Conservation (phyloP, 805 yeast species). For the Wickerhamiella musiphila region DNA sequence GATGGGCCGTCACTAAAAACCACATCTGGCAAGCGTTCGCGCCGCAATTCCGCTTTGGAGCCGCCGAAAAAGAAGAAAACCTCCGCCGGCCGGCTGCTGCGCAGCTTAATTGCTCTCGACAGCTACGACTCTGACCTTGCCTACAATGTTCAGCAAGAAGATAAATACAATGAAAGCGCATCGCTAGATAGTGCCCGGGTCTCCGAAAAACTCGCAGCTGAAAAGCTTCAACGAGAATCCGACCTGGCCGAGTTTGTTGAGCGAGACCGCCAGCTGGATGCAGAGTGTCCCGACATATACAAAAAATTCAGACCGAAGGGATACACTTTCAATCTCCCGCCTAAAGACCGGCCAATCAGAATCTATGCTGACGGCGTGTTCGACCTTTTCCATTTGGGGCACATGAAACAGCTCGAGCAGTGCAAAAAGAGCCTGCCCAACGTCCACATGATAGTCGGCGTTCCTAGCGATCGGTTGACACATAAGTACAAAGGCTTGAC, state of each 20-base stretch:
- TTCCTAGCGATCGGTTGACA: slow-evolving; percentile 79
- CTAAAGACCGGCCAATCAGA: slow-evolving; percentile 68
- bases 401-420: slow-evolving; percentile 94
- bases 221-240: slow-evolving; percentile 11
- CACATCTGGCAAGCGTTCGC: not conserved
- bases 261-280: slow-evolving; percentile 45
- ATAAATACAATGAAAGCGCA: slow-evolving; percentile 9
- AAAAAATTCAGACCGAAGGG: slow-evolving; percentile 71
- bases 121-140: slow-evolving; percentile 13
- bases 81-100: slow-evolving; percentile 9
- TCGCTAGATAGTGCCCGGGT: slow-evolving; percentile 1
- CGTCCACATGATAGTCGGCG: slow-evolving; percentile 73
- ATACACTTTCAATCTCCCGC: slow-evolving; percentile 63
- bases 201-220: not conserved
- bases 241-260: slow-evolving; percentile 21
- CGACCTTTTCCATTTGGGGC: slow-evolving; percentile 91
- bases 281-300: slow-evolving; percentile 45
- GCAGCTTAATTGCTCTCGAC: slow-evolving; percentile 12
- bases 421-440: slow-evolving; percentile 83
- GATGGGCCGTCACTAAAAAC: no score
- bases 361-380: slow-evolving; percentile 98
- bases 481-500: slow-evolving; percentile 88
- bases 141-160: slow-evolving; percentile 13
- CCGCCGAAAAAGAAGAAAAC: slow-evolving; percentile 1
- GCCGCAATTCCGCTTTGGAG: slow-evolving; percentile 1